Conservation (phyloP, 2,329 filamentous ascomycete species). For the Sporothrix pallida region DNA sequence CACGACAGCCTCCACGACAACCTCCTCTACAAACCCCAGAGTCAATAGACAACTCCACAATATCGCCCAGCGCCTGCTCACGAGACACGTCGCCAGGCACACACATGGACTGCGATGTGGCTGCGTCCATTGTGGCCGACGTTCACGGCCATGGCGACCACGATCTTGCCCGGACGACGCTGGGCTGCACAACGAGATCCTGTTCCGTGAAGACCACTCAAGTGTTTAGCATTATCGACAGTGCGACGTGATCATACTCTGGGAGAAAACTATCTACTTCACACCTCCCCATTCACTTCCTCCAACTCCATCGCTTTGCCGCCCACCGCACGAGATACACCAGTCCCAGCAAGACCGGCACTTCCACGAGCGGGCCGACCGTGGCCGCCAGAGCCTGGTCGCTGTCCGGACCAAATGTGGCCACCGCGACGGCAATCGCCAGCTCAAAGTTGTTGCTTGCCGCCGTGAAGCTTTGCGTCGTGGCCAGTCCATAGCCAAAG, state of each 20-base stretch:
- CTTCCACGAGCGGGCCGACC: constrained; percentile 84
- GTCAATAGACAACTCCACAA: too few species aligned
- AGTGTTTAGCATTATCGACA: not conserved
- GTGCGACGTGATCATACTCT: not conserved
- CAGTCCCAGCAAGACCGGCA: constrained; percentile 77
- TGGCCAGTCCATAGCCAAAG: constrained; percentile 72
- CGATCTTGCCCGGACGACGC: not conserved
- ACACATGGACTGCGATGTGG: not conserved
- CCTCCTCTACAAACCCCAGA: not conserved
- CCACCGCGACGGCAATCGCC: constrained; percentile 85
- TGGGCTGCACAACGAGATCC: not conserved
- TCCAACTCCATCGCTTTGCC: constrained; percentile 61
- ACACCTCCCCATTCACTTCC: not conserved
- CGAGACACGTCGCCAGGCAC: not conserved
- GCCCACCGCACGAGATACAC: constrained; percentile 75
- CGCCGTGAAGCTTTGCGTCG: constrained; percentile 85
- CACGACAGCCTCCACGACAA: not conserved
- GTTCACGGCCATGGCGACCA: constrained; percentile 5
- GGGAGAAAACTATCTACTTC: not conserved
- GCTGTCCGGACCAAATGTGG: constrained; percentile 77
- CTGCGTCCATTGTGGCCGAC: constrained; percentile 5
- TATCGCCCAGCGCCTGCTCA: not conserved
- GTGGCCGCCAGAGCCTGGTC: constrained; percentile 82
- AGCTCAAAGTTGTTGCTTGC: constrained; percentile 94
- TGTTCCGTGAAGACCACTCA: constrained; percentile 6